Evolutionary conservation across 164 flowering plant species (phyloP).

Genomic region (Litsea cubeba): DNA sequence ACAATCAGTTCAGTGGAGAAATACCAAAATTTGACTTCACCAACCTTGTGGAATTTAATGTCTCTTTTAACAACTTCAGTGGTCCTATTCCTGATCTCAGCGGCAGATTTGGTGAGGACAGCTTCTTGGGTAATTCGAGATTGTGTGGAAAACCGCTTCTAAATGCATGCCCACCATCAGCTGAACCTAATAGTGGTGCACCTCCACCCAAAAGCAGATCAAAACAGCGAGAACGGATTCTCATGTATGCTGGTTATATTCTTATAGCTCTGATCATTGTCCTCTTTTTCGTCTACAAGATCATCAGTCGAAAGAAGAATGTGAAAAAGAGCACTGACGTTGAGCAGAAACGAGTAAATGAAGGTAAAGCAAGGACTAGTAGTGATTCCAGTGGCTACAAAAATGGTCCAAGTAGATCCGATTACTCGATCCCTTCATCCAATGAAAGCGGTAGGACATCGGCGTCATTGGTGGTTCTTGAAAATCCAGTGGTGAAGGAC

Average conservation of each 20-base stretch:
- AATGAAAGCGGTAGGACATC: conserved; percentile 30
- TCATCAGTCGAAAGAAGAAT: conserved; percentile 19
- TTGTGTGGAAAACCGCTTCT: conserved; percentile 46
- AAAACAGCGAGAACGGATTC: conserved; percentile 13
- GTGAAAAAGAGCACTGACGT: conserved; percentile 8
- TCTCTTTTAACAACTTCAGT: conserved; percentile 44
- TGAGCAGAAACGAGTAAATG: conserved; percentile 22
- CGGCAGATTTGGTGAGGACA: conserved; percentile 16
- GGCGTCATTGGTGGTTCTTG: conserved; percentile 32
- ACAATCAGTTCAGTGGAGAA: conserved; percentile 39
- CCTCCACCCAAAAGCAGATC: conserved; percentile 12
- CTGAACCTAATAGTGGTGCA: conserved; percentile 9
- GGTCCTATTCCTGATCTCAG: conserved; percentile 37
- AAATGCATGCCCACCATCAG: conserved; percentile 25
- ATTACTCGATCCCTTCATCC: conserved; percentile 24
- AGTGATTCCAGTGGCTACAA: conserved; percentile 24
- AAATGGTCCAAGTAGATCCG: conserved; percentile 26
- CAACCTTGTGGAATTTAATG: conserved; percentile 37
- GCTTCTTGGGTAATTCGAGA: conserved; percentile 35
- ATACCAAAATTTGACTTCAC: conserved; percentile 44
- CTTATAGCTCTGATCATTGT: conserved; percentile 26
- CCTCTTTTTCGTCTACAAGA: conserved; percentile 14
- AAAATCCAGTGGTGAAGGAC: conserved; percentile 38
- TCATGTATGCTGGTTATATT: conserved; percentile 46
- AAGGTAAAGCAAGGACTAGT: conserved; percentile 15